These are phyloP conservation scores for Hypoxylon sp. DNA, from an alignment of 2,329 filamentous ascomycete genomes.

Conservation along the genomic window DNA sequence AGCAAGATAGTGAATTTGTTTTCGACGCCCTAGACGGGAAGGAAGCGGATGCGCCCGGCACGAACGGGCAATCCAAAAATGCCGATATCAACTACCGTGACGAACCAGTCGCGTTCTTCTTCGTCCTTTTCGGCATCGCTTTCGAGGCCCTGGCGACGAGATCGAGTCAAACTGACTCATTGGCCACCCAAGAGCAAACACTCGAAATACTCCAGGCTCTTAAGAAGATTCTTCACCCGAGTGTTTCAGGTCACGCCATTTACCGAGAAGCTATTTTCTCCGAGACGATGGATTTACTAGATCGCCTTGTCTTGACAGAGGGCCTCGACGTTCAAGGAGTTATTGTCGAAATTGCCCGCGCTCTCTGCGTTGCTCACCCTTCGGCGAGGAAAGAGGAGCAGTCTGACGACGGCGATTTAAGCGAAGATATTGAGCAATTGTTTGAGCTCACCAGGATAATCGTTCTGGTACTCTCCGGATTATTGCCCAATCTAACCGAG, in stretches of 20 bases:
- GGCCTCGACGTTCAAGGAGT: slow-evolving; percentile 89
- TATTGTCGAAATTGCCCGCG: slow-evolving; percentile 93
- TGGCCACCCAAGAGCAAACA: slow-evolving; percentile 82
- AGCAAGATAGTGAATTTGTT: slow-evolving; percentile 97
- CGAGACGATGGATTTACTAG: slow-evolving; percentile 95
- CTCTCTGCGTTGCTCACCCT: slow-evolving; percentile 90
- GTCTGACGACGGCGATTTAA: slow-evolving; percentile 82
- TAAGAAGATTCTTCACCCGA: slow-evolving; percentile 94
- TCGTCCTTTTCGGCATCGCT: slow-evolving; percentile 94
- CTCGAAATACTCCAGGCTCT: slow-evolving; percentile 91
- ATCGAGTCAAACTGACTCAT: slow-evolving; percentile 74
- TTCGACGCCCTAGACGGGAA: slow-evolving; percentile 97
- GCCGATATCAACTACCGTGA: slow-evolving; percentile 97
- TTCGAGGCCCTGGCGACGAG: slow-evolving; percentile 95
- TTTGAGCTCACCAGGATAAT: slow-evolving; percentile 98
- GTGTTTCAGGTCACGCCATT: slow-evolving; percentile 95
- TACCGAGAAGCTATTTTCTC: slow-evolving; percentile 97
- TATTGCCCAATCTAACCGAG: slow-evolving; percentile 86
- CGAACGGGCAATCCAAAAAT: slow-evolving; percentile 70
- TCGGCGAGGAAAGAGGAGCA: slow-evolving; percentile 81
- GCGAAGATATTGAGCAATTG: slow-evolving; percentile 96
- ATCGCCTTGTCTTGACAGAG: slow-evolving; percentile 92
- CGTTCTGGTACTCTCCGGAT: slow-evolving; percentile 88
- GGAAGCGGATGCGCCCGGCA: slow-evolving; percentile 64
- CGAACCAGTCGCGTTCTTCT: slow-evolving; percentile 98